These are phyloP conservation scores for Colletotrichum gigasporum DNA, from an alignment of 2,329 filamentous ascomycete genomes.

Conservation along the genomic window DNA sequence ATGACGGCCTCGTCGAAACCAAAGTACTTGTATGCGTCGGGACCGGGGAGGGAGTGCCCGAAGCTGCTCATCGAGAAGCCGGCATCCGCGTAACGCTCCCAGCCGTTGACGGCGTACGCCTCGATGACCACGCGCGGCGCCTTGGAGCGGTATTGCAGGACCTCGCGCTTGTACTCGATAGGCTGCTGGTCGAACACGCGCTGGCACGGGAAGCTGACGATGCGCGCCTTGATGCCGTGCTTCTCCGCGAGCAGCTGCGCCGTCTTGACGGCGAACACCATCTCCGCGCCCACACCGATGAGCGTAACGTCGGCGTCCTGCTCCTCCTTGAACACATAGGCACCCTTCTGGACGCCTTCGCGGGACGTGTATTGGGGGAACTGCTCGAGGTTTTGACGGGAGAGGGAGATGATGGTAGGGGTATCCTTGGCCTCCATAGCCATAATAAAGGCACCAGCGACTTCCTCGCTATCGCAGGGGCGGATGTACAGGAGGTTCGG, in stretches of 20 bases:
- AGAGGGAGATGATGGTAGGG: conserved; percentile 59
- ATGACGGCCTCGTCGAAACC: conserved; percentile 57
- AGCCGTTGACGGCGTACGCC: conserved; percentile 65
- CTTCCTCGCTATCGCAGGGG: conserved; percentile 67
- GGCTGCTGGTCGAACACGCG: conserved; percentile 53
- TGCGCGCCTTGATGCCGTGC: conserved; percentile 46
- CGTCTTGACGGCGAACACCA: conserved; percentile 44
- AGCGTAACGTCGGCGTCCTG: conserved; percentile 54
- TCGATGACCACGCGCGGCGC: conserved; percentile 67
- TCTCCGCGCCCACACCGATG: conserved; percentile 50
- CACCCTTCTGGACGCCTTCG: conserved; percentile 52
- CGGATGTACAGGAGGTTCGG: conserved; percentile 70
- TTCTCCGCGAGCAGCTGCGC: conserved; percentile 48
- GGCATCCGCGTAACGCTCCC: conserved; percentile 69
- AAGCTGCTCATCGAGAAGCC: conserved; percentile 63
- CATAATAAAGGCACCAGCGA: conserved; percentile 60
- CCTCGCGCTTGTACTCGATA: conserved; percentile 53
- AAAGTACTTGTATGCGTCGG: conserved; percentile 62
- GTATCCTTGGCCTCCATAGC: conserved; percentile 53
- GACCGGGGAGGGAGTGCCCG: conserved; percentile 64
- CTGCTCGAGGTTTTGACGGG: conserved; percentile 51
- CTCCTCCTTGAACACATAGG: conserved; percentile 55
- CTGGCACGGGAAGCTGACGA: conserved; percentile 57
- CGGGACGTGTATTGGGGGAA: conserved; percentile 56
- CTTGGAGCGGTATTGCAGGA: conserved; percentile 52